These are phyloP conservation scores for Penicillium pulvis DNA, from an alignment of 495 filamentous ascomycete genomes.

Conservation along the genomic window DNA sequence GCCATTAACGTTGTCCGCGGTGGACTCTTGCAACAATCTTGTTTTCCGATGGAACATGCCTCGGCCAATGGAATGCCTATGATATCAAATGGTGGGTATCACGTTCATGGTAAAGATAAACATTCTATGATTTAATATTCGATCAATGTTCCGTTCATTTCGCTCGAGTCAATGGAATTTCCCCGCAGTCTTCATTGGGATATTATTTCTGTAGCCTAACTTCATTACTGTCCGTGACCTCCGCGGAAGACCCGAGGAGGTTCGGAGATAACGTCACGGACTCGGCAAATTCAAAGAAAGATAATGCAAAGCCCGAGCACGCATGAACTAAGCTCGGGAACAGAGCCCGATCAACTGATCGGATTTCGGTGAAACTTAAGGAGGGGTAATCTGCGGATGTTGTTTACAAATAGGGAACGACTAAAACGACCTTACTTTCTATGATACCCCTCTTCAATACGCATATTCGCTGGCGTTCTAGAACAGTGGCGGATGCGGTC, in stretches of 20 bases:
- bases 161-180: neutral
- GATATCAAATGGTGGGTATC: conserved; percentile 31
- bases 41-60: conserved; percentile 22
- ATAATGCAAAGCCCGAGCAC: neutral
- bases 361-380: neutral
- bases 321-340: neutral
- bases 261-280: conserved; percentile 8
- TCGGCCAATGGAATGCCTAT: conserved; percentile 24
- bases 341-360: conserved; percentile 7
- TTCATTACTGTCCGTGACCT: neutral
- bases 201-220: neutral
- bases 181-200: neutral
- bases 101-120: conserved; percentile 15
- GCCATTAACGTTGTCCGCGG: conserved; percentile 25
- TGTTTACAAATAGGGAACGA: no score
- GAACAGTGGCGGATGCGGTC: no score
- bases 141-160: neutral
- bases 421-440: no score
- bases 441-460: no score
- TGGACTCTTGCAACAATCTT: conserved; percentile 18
- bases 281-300: conserved; percentile 7
- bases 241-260: neutral
- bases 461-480: no score
- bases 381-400: no score
- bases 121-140: conserved; percentile 17